A percentile compares a stretch with the other conserved stretches of the same genome.
Evolutionary conservation across 768 basidiomycete genomes (phyloP).

Genomic region (Naganishia onofrii): DNA sequence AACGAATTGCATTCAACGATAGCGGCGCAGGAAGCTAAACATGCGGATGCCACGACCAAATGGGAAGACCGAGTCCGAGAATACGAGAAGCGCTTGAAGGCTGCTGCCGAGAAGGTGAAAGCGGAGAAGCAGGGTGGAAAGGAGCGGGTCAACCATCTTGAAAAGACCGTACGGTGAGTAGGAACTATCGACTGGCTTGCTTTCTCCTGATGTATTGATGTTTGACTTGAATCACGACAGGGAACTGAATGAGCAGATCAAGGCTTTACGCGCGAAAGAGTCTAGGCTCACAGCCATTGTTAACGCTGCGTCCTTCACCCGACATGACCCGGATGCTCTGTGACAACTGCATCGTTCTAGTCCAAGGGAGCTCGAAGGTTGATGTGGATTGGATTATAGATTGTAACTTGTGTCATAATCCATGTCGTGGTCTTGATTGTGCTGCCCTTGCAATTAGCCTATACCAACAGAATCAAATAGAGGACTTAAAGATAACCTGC

Average conservation of each 20-base stretch:
- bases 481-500: background rate
- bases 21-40: slow-evolving; percentile 69
- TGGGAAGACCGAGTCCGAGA: slow-evolving; percentile 96
- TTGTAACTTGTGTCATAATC: background rate
- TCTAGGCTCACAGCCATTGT: slow-evolving; percentile 18
- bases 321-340: slow-evolving; percentile 16
- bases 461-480: background rate
- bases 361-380: background rate
- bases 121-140: slow-evolving; percentile 90
- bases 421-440: background rate
- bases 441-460: background rate
- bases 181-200: background rate
- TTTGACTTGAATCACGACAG: background rate
- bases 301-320: slow-evolving; percentile 11
- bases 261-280: slow-evolving; percentile 11
- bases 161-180: slow-evolving; percentile 47
- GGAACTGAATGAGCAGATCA: slow-evolving; percentile 18
- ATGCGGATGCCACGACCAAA: slow-evolving; percentile 69
- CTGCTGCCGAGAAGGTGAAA: slow-evolving; percentile 87
- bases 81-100: slow-evolving; percentile 74
- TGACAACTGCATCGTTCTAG: background rate
- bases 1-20: slow-evolving; percentile 79
- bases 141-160: slow-evolving; percentile 58
- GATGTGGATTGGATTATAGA: background rate
- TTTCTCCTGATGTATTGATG: background rate